Conservation (phyloP, 2,329 filamentous ascomycete species). For the Exophiala bonariae region DNA sequence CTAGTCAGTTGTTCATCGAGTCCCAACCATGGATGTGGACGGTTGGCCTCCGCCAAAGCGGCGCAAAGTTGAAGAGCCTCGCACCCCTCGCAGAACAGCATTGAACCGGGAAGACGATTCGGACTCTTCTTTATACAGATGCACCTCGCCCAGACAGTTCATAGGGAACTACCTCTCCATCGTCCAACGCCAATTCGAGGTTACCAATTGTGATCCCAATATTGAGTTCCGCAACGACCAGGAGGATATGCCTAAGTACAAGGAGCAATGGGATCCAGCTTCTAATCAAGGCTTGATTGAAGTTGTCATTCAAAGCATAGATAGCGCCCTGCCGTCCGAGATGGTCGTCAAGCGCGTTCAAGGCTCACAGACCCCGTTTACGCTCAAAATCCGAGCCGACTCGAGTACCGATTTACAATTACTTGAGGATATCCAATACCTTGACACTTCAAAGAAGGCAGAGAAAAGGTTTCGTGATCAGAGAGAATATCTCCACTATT, state of each 20-base stretch:
- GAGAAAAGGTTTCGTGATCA: too few relatives aligned
- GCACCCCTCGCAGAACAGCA: too few relatives aligned
- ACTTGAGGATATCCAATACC: constrained; percentile 9
- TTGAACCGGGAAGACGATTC: too few relatives aligned
- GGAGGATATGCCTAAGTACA: too few relatives aligned
- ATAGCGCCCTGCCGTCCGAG: neutral
- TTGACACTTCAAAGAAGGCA: constrained; percentile 15
- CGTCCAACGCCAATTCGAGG: too few relatives aligned
- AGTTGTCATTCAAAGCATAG: constrained; percentile 9
- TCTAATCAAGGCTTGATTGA: neutral
- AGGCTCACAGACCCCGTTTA: neutral
- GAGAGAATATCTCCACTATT: constrained; percentile 5
- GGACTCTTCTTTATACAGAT: neutral
- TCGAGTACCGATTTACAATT: constrained; percentile 1
- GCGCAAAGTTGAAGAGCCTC: neutral
- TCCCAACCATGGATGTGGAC: neutral
- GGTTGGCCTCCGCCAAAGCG: neutral
- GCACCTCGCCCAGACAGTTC: too few relatives aligned
- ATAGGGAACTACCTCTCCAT: too few relatives aligned
- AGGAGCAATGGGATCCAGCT: too few relatives aligned
- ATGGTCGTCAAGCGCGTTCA: neutral
- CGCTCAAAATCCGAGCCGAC: constrained; percentile 2
- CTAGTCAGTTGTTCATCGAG: too few relatives aligned
- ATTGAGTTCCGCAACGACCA: too few relatives aligned
- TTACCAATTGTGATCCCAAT: too few relatives aligned